Conservation (phyloP, 257 asterid species). For the Ligustrum vulgare region DNA sequence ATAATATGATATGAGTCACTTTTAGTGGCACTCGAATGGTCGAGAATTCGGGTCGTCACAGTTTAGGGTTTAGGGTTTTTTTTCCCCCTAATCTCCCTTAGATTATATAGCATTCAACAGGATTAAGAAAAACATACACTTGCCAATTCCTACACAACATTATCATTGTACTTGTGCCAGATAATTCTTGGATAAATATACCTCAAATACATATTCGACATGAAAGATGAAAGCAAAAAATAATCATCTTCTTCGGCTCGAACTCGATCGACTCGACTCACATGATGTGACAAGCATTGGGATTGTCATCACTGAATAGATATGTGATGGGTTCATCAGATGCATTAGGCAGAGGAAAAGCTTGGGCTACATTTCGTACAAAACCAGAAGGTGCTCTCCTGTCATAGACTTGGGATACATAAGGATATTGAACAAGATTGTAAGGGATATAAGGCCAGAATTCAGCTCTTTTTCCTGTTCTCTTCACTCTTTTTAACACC, state of each 20-base stretch:
- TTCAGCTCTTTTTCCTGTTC: constrained; percentile 81
- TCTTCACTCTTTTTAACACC: constrained; percentile 65
- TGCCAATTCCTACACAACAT: not conserved
- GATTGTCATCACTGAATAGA: constrained; percentile 83
- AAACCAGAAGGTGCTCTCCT: constrained; percentile 78
- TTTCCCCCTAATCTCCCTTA: not conserved
- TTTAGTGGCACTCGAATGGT: no score
- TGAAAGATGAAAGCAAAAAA: not conserved
- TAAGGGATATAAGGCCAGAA: constrained; percentile 86
- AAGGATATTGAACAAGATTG: constrained; percentile 70
- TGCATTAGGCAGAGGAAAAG: constrained; percentile 45
- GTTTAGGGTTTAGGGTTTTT: no score
- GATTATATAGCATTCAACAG: not conserved
- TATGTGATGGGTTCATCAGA: constrained; percentile 56
- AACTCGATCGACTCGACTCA: constrained; percentile 16
- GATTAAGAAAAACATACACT: not conserved
- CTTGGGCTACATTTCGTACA: constrained; percentile 53
- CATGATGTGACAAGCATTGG: constrained; percentile 82
- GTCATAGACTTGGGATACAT: constrained; percentile 65
- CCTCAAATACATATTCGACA: not conserved
- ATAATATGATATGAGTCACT: no score
- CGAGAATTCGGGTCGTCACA: no score
- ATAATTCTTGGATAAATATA: not conserved
- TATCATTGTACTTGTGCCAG: not conserved
- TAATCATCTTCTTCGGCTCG: not conserved